phyloP scores from a whole-genome alignment of 2,329 filamentous ascomycete genomes.

The Neonectria magnoliae region DNA sequence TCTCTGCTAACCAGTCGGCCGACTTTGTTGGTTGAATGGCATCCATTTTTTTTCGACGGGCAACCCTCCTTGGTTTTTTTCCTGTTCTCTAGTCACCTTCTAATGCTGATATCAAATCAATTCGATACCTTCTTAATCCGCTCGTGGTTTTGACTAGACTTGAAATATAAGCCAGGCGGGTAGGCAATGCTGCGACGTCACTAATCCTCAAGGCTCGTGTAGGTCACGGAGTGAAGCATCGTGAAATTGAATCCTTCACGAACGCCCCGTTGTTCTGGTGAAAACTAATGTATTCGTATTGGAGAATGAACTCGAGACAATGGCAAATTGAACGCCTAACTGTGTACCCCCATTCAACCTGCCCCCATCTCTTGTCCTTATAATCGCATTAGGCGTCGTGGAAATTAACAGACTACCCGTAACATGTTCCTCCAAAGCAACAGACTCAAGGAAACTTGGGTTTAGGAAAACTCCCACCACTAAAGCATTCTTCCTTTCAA shows the following conservation, averaged over 20 bases:
- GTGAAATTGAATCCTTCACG: neutral
- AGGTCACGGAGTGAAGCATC: neutral
- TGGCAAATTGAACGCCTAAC: constrained; percentile 19
- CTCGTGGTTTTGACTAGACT: neutral
- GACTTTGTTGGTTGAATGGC: constrained; percentile 39
- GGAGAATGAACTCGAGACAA: constrained; percentile 6
- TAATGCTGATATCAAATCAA: constrained; percentile 71
- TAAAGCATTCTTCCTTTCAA: neutral
- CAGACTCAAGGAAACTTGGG: constrained; percentile 12
- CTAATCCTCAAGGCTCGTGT: neutral
- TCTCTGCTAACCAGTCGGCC: constrained; percentile 13
- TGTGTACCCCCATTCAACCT: neutral
- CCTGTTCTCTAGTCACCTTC: constrained; percentile 67
- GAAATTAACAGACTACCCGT: constrained; percentile 17
- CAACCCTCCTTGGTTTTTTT: constrained; percentile 49
- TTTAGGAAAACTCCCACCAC: neutral
- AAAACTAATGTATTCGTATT: neutral
- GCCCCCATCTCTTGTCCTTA: constrained; percentile 5
- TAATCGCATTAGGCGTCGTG: constrained; percentile 10
- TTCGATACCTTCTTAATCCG: constrained; percentile 48
- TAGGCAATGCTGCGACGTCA: neutral
- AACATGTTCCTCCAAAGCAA: constrained; percentile 2
- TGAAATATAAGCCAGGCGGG: too few relatives aligned
- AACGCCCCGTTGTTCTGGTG: neutral
- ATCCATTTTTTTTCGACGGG: constrained; percentile 43